These are phyloP conservation scores for Aspergillus olivimuriae DNA, from an alignment of 495 filamentous ascomycete genomes.

Conservation along the genomic window DNA sequence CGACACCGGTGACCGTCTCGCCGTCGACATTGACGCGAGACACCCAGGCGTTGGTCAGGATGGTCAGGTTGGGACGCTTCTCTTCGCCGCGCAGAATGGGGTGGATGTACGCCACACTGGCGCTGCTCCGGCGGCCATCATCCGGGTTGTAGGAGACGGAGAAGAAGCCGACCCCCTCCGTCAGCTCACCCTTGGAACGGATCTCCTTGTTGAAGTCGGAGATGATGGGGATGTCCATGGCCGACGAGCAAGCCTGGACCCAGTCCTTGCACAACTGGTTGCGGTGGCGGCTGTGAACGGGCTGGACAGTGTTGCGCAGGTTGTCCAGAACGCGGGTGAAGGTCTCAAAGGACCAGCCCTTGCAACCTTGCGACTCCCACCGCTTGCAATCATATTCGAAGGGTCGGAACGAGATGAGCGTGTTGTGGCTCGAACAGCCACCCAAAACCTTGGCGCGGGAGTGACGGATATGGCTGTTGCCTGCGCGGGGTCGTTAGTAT, in stretches of 20 bases:
- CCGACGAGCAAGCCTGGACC: slow-evolving; percentile 65
- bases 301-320: slow-evolving; percentile 72
- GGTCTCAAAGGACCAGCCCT: slow-evolving; percentile 71
- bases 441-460: slow-evolving; percentile 80
- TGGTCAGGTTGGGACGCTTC: slow-evolving; percentile 68
- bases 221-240: slow-evolving; percentile 69
- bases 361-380: slow-evolving; percentile 67
- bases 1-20: slow-evolving; percentile 58
- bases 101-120: slow-evolving; percentile 81
- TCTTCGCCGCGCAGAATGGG: slow-evolving; percentile 73
- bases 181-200: slow-evolving; percentile 56
- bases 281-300: slow-evolving; percentile 66
- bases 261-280: slow-evolving; percentile 83
- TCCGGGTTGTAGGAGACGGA: slow-evolving; percentile 79
- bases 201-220: slow-evolving; percentile 79
- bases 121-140: slow-evolving; percentile 68
- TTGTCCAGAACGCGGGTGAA: slow-evolving; percentile 70
- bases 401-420: slow-evolving; percentile 76
- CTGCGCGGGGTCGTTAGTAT: no score
- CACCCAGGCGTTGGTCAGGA: slow-evolving; percentile 76
- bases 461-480: slow-evolving; percentile 78
- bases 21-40: slow-evolving; percentile 62
- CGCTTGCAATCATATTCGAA: slow-evolving; percentile 71
- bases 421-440: slow-evolving; percentile 83
- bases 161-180: slow-evolving; percentile 76